Conservation (phyloP, 306 rosid genomes). For the Prosopis cineraria region DNA sequence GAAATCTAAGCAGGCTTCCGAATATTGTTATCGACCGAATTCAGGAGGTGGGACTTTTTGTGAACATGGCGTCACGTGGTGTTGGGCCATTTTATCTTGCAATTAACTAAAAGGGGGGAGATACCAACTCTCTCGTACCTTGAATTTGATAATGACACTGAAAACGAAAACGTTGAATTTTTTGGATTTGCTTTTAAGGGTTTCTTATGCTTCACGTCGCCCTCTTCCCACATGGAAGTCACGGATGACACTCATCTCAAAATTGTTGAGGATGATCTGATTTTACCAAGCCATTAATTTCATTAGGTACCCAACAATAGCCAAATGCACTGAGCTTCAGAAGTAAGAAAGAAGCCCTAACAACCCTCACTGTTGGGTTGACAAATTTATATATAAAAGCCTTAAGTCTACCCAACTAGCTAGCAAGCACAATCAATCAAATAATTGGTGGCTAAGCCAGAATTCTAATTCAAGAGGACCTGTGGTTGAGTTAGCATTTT, state of each 20-base stretch:
- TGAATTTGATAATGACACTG: slow-evolving; percentile 34
- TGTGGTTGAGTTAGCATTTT: too few species aligned
- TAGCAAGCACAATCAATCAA: slow-evolving; percentile 15
- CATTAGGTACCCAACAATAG: slow-evolving; percentile 7
- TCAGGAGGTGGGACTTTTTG: slow-evolving; percentile 14
- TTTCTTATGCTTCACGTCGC: slow-evolving; percentile 34
- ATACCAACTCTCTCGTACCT: slow-evolving; percentile 17
- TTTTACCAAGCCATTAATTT: not conserved
- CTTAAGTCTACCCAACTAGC: not conserved
- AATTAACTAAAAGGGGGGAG: slow-evolving; percentile 5
- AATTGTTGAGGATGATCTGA: not conserved
- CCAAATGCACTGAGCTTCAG: slow-evolving; percentile 27
- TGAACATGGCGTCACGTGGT: slow-evolving; percentile 35
- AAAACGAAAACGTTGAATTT: slow-evolving; percentile 30
- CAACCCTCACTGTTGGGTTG: slow-evolving; percentile 4
- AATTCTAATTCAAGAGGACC: too few species aligned
- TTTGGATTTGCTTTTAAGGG: not conserved
- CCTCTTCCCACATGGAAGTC: not conserved
- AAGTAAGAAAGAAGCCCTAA: slow-evolving; percentile 29
- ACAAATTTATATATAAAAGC: slow-evolving; percentile 7
- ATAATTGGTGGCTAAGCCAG: too few species aligned
- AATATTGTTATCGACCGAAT: not conserved
- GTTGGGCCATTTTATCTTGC: slow-evolving; percentile 28
- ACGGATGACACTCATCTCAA: not conserved
- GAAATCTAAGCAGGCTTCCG: not conserved